Conservation (phyloP, 768 basidiomycete species). For the Rhodocollybia butyracea region DNA sequence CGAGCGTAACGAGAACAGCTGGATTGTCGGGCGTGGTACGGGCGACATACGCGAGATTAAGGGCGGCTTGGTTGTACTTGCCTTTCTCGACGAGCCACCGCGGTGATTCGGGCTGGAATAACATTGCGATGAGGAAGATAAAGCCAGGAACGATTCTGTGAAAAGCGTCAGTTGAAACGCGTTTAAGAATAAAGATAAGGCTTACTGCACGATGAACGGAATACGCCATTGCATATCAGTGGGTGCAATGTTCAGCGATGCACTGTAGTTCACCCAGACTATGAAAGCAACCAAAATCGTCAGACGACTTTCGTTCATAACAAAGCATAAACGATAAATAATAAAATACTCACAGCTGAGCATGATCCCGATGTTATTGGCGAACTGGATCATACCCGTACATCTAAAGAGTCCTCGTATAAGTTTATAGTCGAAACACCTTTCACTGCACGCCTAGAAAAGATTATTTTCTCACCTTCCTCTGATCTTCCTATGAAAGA, state of each 20-base stretch:
- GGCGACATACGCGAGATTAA: constrained; percentile 32
- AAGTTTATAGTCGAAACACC: too few species aligned
- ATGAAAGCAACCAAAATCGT: neutral
- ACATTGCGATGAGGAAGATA: constrained; percentile 42
- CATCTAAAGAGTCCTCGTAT: too few species aligned
- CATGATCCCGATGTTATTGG: constrained; percentile 35
- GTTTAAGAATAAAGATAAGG: neutral
- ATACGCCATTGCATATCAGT: constrained; percentile 51
- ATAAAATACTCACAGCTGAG: constrained; percentile 28
- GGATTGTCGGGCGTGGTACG: constrained; percentile 29
- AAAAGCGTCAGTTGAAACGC: neutral
- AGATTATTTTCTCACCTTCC: too few species aligned
- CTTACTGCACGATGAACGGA: constrained; percentile 45
- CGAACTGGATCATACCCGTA: constrained; percentile 40
- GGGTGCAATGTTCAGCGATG: constrained; percentile 30
- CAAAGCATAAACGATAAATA: too few species aligned
- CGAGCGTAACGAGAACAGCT: constrained; percentile 31
- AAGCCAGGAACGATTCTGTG: constrained; percentile 45
- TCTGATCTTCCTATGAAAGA: constrained; percentile 41
- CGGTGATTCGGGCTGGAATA: constrained; percentile 53
- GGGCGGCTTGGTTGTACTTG: constrained; percentile 37
- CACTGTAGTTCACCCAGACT: constrained; percentile 31
- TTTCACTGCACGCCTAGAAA: too few species aligned
- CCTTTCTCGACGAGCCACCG: constrained; percentile 52
- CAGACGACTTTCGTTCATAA: too few species aligned